Evolutionary conservation across 2,329 filamentous ascomycete genomes (phyloP), one percentile per base, ranked within the genome.

Genomic region (Fusarium marasasianum): DNA sequence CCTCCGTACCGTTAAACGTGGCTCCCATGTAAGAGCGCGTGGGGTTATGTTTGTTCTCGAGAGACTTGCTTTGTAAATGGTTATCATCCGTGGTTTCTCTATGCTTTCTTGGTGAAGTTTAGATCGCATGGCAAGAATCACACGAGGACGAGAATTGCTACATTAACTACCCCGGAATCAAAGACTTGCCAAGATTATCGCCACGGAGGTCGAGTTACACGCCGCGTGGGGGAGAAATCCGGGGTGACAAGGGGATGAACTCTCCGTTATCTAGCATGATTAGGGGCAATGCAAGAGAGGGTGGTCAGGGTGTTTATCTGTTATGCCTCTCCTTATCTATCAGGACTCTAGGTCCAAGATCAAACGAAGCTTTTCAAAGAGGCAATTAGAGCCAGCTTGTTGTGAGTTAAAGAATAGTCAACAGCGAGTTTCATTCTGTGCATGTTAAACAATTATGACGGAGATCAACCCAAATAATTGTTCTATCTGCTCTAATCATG

Each of bases 291-390:
- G 41, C 41, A 38, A 40, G 41, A 51, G 53, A 62, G 38, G 60
- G 56, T 55, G 57, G 66, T 63, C 61, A 59, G 71, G 59, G 55
- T 55, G 48, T 68, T 74, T 73, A 73, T 73, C 71, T 74, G 47
- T 63, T 54, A 66, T 66, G 57, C 44, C 33, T 53, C 71, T 37
- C 55, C 64, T 66, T 62, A 73, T 54, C 70, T 73, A 51, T 43
- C 48, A 29, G n/a, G 20, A 45, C 18, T 43, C 29, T 61, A 12
- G 12, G 35, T 44, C 33, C 44, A 22, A 31, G 37, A 62, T 24
- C 53, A 50, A 55, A n/a, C 6, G 35, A 15, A 61, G 18, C 6
- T 37, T 26, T 26, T 33, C 37, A 60, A 54, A 13, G 15, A 50
- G 20, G n/a, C 14, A 24, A 50, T 29, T 7, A n/a, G 15, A 50